Percentiles rank a stretch among this genome's conserved stretches.
These are phyloP conservation scores for Priceomyces carsonii DNA, from an alignment of 805 yeast species.

Conservation along the genomic window DNA sequence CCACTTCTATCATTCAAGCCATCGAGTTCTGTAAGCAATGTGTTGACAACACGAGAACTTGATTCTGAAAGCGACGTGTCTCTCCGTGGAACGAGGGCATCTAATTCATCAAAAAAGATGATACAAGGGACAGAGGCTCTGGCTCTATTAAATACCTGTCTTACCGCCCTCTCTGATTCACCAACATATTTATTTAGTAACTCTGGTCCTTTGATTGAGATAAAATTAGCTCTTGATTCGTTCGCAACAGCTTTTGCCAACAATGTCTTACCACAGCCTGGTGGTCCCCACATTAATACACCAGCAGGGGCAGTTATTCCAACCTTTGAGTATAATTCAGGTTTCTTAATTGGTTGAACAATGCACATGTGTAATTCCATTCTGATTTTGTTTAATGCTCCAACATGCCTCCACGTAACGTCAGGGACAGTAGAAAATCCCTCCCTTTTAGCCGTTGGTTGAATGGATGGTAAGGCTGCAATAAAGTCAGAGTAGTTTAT, in stretches of 20 bases:
- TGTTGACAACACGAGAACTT: slow-evolving; percentile 91
- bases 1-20: slow-evolving; percentile 93
- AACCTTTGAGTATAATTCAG: slow-evolving; percentile 83
- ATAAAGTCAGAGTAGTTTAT: slow-evolving; percentile 80
- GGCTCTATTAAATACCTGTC: slow-evolving; percentile 92
- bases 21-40: slow-evolving; percentile 90
- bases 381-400: slow-evolving; percentile 79
- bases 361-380: slow-evolving; percentile 95
- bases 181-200: slow-evolving; percentile 93
- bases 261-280: slow-evolving; percentile 97
- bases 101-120: slow-evolving; percentile 93
- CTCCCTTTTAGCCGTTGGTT: slow-evolving; percentile 97
- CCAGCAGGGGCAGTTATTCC: slow-evolving; percentile 98
- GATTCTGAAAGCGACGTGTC: slow-evolving; percentile 87
- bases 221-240: slow-evolving; percentile 94
- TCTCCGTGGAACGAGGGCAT: slow-evolving; percentile 93
- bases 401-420: slow-evolving; percentile 93
- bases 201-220: slow-evolving; percentile 95
- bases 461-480: slow-evolving; percentile 85
- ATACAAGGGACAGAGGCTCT: slow-evolving; percentile 93
- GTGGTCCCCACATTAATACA: slow-evolving; percentile 98
- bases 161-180: slow-evolving; percentile 89
- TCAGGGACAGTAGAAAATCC: slow-evolving; percentile 99
- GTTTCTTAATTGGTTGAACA: slow-evolving; percentile 92
- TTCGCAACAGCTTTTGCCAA: slow-evolving; percentile 98